Percentiles rank a stretch among this genome's conserved stretches.
Conservation (phyloP, 2,329 filamentous ascomycete species). For the Arthrobotrys pseudoclavata region DNA sequence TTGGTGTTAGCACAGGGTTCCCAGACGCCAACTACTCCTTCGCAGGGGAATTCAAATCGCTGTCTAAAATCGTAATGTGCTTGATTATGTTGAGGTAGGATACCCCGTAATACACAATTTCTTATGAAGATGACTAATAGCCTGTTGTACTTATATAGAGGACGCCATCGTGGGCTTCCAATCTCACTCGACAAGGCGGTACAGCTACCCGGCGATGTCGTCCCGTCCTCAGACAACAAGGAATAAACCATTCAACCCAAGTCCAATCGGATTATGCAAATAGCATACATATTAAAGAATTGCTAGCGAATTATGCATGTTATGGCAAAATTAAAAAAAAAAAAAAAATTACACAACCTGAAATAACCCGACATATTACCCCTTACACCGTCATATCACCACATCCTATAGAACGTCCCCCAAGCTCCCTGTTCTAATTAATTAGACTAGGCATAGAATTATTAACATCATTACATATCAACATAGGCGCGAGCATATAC, state of each 20-base stretch:
- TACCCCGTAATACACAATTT: background rate
- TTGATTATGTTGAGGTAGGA: conserved; percentile 61
- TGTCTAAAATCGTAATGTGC: conserved; percentile 61
- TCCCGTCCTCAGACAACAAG: background rate
- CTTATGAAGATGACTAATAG: background rate
- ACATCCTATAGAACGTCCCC: background rate
- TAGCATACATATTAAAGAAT: conserved; percentile 27
- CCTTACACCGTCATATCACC: background rate
- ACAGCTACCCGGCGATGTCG: conserved; percentile 36
- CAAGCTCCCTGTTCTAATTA: background rate
- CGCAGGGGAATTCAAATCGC: conserved; percentile 59
- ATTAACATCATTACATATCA: background rate
- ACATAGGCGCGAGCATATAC: background rate
- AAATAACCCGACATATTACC: background rate
- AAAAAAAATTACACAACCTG: conserved; percentile 6
- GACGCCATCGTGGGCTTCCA: conserved; percentile 56
- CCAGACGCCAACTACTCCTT: conserved; percentile 61
- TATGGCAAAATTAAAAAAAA: conserved; percentile 15
- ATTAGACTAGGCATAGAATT: conserved; percentile 15
- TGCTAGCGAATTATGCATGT: background rate
- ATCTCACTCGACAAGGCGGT: conserved; percentile 53
- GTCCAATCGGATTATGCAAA: background rate
- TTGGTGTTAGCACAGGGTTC: conserved; percentile 61
- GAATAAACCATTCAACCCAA: background rate
- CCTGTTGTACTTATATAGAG: conserved; percentile 13